phyloP scores from a whole-genome alignment of 305 asterid genomes.

The Solanum hybrid region DNA sequence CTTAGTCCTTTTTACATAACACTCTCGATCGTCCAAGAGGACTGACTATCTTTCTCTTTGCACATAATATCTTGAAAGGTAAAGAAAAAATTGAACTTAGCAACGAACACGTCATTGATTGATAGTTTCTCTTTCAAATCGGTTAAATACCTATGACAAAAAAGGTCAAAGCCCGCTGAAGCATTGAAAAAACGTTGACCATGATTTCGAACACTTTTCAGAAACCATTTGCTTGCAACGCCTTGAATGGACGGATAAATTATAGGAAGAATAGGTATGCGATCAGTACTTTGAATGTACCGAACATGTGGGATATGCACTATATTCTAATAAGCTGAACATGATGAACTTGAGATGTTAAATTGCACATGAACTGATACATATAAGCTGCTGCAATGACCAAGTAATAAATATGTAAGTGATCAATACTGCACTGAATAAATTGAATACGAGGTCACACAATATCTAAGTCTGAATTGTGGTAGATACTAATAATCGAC shows the following conservation, averaged over 20 bases:
- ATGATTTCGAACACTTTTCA: neutral
- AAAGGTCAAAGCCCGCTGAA: neutral
- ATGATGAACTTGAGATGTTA: neutral
- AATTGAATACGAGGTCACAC: neutral
- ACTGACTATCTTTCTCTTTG: no score
- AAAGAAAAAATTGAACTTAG: neutral
- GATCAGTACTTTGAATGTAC: neutral
- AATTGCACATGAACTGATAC: neutral
- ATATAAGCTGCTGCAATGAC: neutral
- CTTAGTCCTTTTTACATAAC: neutral
- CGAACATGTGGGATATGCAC: neutral
- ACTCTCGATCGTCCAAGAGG: accelerated
- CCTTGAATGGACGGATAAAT: neutral
- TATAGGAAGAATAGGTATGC: neutral
- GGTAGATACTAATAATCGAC: neutral
- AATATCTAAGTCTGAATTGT: neutral
- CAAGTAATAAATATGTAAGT: neutral
- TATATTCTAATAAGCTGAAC: no score
- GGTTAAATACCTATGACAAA: neutral
- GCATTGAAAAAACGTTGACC: neutral
- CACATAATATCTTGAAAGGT: neutral
- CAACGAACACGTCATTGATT: neutral
- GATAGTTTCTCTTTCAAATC: neutral
- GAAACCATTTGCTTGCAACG: neutral
- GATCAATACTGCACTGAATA: neutral